These are phyloP conservation scores for Carex myosuroides DNA, from an alignment of 176 grass and related monocot genomes.

Conservation along the genomic window DNA sequence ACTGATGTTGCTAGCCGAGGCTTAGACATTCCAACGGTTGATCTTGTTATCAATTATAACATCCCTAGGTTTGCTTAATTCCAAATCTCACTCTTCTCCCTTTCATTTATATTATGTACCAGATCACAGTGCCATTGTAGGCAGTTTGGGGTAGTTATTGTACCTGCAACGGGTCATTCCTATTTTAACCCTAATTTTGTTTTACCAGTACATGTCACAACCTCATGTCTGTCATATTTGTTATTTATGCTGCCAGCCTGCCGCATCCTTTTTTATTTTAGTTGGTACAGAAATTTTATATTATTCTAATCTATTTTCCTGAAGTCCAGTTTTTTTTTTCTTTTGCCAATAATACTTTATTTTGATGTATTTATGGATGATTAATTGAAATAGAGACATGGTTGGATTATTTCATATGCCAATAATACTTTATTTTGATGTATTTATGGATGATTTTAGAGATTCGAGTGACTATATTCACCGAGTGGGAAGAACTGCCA, in stretches of 20 bases:
- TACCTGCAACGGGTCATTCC: background rate
- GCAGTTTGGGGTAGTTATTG: background rate
- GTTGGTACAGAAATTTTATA: background rate
- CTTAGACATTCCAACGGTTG: constrained; percentile 95
- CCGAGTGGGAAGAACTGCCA: constrained; percentile 90
- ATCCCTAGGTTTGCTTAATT: constrained; percentile 50
- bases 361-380: too few species aligned
- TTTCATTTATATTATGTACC: background rate
- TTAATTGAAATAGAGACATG: background rate
- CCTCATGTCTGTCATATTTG: background rate
- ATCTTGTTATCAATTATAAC: constrained; percentile 98
- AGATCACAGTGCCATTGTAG: background rate
- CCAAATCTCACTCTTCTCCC: background rate
- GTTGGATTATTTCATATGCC: background rate
- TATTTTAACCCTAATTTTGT: constrained; percentile 14
- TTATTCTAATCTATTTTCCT: background rate
- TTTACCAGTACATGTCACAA: constrained; percentile 3
- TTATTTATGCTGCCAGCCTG: background rate
- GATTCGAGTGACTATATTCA: constrained; percentile 75
- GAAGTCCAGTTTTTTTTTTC: background rate
- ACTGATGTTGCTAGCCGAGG: constrained; percentile 90
- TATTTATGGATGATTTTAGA: constrained; percentile 28
- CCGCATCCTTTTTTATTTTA: background rate
- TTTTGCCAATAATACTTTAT: too few species aligned
- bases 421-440: background rate